Percentiles rank a stretch among this genome's conserved stretches.
Conservation (phyloP, 768 basidiomycete genomes). For the Podaxis rugospora region DNA sequence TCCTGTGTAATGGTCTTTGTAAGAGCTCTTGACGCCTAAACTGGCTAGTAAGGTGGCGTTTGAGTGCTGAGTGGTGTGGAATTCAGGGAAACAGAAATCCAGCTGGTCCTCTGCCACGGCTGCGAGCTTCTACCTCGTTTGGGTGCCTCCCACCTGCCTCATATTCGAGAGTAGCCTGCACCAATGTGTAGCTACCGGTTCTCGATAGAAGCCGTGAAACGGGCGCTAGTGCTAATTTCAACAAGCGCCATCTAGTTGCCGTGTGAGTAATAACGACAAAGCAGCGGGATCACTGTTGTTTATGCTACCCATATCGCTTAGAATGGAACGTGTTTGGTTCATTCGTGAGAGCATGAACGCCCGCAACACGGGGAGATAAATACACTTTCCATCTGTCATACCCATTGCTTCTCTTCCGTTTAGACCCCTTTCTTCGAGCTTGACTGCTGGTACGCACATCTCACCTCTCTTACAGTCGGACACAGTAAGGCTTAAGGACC, state of each 20-base stretch:
- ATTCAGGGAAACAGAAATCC: background rate
- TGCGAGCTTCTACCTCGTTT: background rate
- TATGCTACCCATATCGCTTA: background rate
- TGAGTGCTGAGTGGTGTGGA: background rate
- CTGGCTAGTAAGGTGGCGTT: background rate
- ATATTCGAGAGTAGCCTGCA: no score
- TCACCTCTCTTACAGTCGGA: background rate
- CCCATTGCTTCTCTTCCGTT: no score
- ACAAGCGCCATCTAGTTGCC: background rate
- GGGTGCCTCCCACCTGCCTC: background rate
- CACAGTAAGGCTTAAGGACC: background rate
- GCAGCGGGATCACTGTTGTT: background rate
- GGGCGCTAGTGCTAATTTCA: background rate
- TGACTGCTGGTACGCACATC: background rate
- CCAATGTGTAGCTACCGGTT: no score
- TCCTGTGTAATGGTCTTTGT: background rate
- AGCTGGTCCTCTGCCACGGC: background rate
- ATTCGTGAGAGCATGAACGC: background rate
- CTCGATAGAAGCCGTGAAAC: background rate
- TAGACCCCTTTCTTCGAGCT: background rate
- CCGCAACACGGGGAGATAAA: background rate
- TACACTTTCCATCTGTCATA: background rate
- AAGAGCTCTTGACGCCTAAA: background rate
- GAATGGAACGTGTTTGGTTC: background rate
- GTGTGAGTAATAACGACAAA: background rate